These are phyloP conservation scores for Epichloe festucae DNA, from an alignment of 2,329 filamentous ascomycete genomes.

Conservation along the genomic window DNA sequence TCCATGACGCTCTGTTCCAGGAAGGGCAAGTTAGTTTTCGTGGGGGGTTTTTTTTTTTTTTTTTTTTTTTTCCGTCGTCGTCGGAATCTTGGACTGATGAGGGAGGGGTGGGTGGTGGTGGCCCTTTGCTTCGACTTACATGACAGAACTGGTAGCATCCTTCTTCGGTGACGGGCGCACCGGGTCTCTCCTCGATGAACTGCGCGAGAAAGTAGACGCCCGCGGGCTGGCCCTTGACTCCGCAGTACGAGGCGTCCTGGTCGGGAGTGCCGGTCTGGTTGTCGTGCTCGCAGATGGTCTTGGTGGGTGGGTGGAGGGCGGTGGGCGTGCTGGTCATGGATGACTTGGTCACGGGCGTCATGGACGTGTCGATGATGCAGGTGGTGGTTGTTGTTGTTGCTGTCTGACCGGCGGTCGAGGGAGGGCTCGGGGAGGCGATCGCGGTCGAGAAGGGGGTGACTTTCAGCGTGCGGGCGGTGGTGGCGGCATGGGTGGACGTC, in stretches of 20 bases:
- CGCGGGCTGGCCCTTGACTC: conserved; percentile 22
- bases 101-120: too few relatives aligned
- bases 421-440: neutral
- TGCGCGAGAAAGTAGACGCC: conserved; percentile 26
- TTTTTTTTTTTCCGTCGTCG: too few relatives aligned
- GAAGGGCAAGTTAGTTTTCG: neutral
- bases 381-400: neutral
- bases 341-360: conserved; percentile 18
- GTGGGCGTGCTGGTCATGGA: conserved; percentile 13
- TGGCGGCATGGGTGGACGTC: conserved; percentile 1
- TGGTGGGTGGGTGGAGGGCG: conserved; percentile 15
- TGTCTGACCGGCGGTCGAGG: neutral
- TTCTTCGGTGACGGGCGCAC: conserved; percentile 22
- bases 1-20: conserved; percentile 17
- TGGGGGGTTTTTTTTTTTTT: too few relatives aligned
- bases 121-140: conserved; percentile 12
- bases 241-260: conserved; percentile 21
- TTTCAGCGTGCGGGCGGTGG: neutral
- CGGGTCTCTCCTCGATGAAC: conserved; percentile 22
- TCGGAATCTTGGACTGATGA: too few relatives aligned
- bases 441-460: neutral
- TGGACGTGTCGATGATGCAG: conserved; percentile 21
- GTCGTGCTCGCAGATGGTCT: conserved; percentile 18
- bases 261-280: conserved; percentile 19
- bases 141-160: conserved; percentile 30